Evolutionary conservation across 306 rosid species (phyloP).

Genomic region (Vigna nakashimae): DNA sequence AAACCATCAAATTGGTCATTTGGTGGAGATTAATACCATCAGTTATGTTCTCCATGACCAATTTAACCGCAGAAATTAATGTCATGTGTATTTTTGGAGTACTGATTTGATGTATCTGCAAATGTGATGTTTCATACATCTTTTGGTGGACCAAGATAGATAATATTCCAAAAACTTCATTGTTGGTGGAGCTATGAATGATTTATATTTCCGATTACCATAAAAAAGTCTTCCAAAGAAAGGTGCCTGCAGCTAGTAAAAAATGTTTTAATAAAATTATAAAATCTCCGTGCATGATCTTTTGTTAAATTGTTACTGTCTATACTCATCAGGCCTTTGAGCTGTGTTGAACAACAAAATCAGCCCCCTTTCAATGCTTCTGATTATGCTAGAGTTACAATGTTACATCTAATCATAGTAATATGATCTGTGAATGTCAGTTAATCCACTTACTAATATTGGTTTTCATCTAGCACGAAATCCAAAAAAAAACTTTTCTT

Average conservation of each 20-base stretch:
- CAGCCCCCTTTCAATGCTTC: slow-evolving; percentile 13
- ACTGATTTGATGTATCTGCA: slow-evolving; percentile 3
- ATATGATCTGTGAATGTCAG: slow-evolving; percentile 15
- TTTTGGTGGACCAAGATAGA: not conserved
- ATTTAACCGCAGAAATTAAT: not conserved
- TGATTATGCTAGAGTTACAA: not conserved
- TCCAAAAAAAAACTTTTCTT: not conserved
- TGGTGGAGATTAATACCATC: not conserved
- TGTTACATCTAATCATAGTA: slow-evolving; percentile 19
- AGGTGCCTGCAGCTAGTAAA: slow-evolving; percentile 1
- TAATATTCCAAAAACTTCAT: not conserved
- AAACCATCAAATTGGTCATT: slow-evolving; percentile 1
- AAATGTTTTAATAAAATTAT: slow-evolving; percentile 9
- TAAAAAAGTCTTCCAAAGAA: not conserved
- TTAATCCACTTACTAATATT: not conserved
- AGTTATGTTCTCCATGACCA: not conserved
- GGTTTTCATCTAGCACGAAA: slow-evolving; percentile 24
- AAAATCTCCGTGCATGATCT: not conserved
- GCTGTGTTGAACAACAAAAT: not conserved
- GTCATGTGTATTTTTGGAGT: not conserved
- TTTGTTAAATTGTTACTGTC: not conserved
- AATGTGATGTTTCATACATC: not conserved
- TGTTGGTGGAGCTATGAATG: slow-evolving; percentile 7
- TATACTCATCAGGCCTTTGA: not conserved
- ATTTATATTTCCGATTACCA: not conserved